Evolutionary conservation across 192 early-diverging fungal genomes (phyloP).

Genomic region (Backusella tarrabulga): DNA sequence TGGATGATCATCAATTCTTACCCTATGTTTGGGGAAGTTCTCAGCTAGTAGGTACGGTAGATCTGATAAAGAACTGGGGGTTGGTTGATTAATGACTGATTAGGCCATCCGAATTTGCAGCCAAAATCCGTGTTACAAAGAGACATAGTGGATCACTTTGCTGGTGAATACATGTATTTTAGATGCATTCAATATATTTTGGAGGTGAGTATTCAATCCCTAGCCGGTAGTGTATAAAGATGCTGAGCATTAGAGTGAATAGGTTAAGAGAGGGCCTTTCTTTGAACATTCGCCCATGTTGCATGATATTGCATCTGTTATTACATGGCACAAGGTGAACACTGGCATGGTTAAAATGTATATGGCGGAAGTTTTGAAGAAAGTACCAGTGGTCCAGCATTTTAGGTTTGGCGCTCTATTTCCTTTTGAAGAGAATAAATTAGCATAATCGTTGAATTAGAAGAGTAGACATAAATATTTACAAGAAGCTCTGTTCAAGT

Average conservation of each 20-base stretch:
- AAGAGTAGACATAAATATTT: too few species aligned
- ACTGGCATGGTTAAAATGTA: conserved; percentile 94
- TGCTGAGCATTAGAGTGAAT: too few species aligned
- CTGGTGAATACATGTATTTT: conserved; percentile 84
- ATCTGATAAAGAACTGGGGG: too few species aligned
- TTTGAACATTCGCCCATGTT: conserved; percentile 92
- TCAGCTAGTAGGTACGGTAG: conserved; percentile 69
- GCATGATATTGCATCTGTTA: conserved; percentile 88
- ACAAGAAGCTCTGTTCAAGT: conserved; percentile 31
- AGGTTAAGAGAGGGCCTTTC: conserved; percentile 60
- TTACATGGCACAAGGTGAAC: conserved; percentile 89
- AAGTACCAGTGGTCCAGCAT: conserved; percentile 97
- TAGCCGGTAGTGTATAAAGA: too few species aligned
- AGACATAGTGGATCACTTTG: conserved; percentile 57
- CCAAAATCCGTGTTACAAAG: conserved; percentile 71
- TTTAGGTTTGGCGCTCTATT: conserved; percentile 87
- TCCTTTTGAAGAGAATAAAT: conserved; percentile 65
- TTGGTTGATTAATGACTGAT: neutral
- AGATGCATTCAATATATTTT: conserved; percentile 81
- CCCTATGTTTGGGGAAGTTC: conserved; percentile 93
- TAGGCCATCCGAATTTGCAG: conserved; percentile 63
- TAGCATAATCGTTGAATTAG: conserved; percentile 84
- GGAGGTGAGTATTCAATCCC: conserved; percentile 45
- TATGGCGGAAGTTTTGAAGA: conserved; percentile 84
- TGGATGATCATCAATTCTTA: conserved; percentile 97